A percentile compares a stretch with the other conserved stretches of the same genome.
Conservation (phyloP, 345 rosid species). For the Excoecaria agallocha region DNA sequence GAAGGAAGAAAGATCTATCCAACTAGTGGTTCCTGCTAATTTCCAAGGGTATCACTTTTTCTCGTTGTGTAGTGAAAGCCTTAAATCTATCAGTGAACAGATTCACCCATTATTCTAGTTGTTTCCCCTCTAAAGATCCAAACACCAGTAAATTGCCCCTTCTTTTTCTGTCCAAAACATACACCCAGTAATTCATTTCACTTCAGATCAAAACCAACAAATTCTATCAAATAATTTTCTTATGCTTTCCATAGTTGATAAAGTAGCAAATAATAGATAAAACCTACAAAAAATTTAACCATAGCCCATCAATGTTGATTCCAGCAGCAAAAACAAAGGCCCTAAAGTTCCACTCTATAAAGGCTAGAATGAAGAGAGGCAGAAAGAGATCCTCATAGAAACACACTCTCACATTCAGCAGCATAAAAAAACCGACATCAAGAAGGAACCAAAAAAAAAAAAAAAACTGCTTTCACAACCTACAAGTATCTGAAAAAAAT, state of each 20-base stretch:
- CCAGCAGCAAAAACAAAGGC: neutral
- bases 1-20: neutral
- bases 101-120: neutral
- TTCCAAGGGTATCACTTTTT: neutral
- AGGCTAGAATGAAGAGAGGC: neutral
- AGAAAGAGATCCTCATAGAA: neutral
- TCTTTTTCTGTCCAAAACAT: neutral
- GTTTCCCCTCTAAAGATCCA: neutral
- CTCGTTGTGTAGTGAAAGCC: neutral
- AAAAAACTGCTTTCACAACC: neutral
- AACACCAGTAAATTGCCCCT: neutral
- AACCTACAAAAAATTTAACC: neutral
- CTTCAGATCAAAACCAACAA: neutral
- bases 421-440: neutral
- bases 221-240: neutral
- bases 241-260: neutral
- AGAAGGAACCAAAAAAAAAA: neutral
- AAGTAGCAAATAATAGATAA: neutral
- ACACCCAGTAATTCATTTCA: neutral
- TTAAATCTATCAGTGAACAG: neutral
- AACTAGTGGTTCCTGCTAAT: neutral
- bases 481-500: neutral
- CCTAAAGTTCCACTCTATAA: neutral
- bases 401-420: neutral
- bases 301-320: neutral